Evolutionary conservation across 345 rosid genomes (phyloP).

Genomic region (Syzygium jambos): DNA sequence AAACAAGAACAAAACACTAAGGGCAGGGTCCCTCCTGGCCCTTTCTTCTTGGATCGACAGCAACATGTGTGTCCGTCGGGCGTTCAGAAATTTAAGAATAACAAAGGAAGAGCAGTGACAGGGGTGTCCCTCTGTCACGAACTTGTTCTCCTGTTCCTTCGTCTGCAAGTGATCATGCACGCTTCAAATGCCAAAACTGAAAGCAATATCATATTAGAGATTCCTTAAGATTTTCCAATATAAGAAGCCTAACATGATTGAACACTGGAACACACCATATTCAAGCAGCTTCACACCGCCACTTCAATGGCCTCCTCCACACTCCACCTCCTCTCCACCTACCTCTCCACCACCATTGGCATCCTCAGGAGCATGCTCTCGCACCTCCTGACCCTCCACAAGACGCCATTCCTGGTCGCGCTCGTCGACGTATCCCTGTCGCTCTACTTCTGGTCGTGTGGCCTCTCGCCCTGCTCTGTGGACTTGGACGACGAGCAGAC

Average conservation of each 20-base stretch:
- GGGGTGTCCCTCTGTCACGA: neutral
- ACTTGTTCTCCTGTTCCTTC: neutral
- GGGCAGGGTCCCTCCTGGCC: neutral
- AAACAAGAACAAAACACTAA: neutral
- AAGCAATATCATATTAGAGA: too few species aligned
- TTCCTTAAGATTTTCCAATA: too few species aligned
- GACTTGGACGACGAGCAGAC: slow-evolving; percentile 46
- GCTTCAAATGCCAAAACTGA: neutral
- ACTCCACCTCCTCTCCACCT: neutral
- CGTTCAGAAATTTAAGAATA: neutral
- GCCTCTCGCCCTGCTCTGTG: slow-evolving; percentile 43
- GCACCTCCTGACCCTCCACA: neutral
- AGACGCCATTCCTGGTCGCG: slow-evolving; percentile 21
- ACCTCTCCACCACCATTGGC: neutral
- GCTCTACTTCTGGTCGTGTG: slow-evolving; percentile 33
- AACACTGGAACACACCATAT: neutral
- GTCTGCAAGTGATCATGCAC: neutral
- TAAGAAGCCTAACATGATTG: neutral
- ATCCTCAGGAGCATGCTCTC: neutral
- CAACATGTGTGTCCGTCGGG: neutral
- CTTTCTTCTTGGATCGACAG: neutral
- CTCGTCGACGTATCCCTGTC: slow-evolving; percentile 29
- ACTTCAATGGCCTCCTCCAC: neutral
- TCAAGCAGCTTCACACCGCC: neutral
- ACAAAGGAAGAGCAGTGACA: neutral